Percentiles rank a stretch among this genome's conserved stretches.
These are phyloP conservation scores for Tolypocladium tundrense DNA, from an alignment of 2,329 filamentous ascomycete species.

Conservation along the genomic window DNA sequence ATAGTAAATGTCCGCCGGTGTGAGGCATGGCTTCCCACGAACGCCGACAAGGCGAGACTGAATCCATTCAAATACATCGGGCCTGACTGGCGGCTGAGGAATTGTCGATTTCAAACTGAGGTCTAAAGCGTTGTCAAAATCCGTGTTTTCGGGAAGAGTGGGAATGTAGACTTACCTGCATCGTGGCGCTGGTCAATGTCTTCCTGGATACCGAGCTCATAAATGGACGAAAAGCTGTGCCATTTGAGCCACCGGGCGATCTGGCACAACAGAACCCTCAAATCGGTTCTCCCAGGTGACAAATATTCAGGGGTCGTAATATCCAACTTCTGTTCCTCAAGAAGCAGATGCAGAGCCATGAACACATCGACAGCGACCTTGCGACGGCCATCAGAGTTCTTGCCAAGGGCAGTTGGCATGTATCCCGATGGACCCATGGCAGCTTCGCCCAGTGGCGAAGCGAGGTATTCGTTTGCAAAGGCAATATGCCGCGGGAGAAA, in stretches of 20 bases:
- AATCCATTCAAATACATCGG: constrained; percentile 44
- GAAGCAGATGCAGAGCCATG: constrained; percentile 71
- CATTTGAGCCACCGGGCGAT: constrained; percentile 76
- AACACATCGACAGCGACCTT: constrained; percentile 57
- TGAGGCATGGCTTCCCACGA: constrained; percentile 26
- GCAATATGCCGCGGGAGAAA: constrained; percentile 44
- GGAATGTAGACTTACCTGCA: constrained; percentile 20
- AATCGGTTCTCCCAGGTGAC: constrained; percentile 33
- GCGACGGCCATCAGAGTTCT: constrained; percentile 45
- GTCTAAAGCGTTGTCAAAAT: constrained; percentile 11
- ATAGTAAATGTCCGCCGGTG: constrained; percentile 34
- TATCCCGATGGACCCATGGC: constrained; percentile 47
- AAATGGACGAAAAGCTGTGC: constrained; percentile 35
- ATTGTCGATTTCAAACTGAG: constrained; percentile 20
- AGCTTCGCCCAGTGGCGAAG: constrained; percentile 44
- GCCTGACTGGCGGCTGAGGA: constrained; percentile 22
- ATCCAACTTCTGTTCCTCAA: constrained; percentile 81
- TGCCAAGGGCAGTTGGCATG: constrained; percentile 49
- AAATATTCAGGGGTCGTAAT: constrained; percentile 37
- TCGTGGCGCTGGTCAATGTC: constrained; percentile 30
- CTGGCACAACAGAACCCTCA: constrained; percentile 71
- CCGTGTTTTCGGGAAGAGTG: too few species aligned
- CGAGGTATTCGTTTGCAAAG: constrained; percentile 56
- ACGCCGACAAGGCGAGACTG: constrained; percentile 32
- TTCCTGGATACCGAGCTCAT: constrained; percentile 43